These are phyloP conservation scores for Prunus mira DNA, from an alignment of 306 rosid species.

Conservation along the genomic window DNA sequence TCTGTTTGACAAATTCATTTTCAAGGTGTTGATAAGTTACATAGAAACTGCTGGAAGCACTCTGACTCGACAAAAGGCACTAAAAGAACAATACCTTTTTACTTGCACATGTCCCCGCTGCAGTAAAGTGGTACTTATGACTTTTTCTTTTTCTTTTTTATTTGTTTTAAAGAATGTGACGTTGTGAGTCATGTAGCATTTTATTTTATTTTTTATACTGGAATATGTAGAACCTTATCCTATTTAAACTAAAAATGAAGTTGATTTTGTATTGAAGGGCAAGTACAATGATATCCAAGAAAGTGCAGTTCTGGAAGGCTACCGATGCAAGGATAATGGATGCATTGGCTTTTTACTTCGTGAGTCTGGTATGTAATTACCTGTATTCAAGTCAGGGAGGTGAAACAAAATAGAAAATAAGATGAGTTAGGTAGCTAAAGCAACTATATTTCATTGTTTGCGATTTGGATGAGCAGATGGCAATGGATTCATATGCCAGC, in stretches of 20 bases:
- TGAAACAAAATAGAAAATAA: not conserved
- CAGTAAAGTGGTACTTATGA: slow-evolving; percentile 57
- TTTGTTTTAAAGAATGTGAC: not conserved
- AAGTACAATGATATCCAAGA: slow-evolving; percentile 62
- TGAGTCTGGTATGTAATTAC: slow-evolving; percentile 52
- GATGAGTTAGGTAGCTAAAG: not conserved
- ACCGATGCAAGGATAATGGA: slow-evolving; percentile 61
- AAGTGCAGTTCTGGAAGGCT: slow-evolving; percentile 86
- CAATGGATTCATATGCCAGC: slow-evolving; percentile 70
- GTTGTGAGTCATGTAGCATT: not conserved
- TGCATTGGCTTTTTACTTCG: slow-evolving; percentile 84
- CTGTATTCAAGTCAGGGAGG: not conserved
- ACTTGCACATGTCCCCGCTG: slow-evolving; percentile 76
- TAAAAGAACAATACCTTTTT: slow-evolving; percentile 78
- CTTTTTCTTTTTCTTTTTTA: slow-evolving; percentile 6
- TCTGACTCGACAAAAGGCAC: slow-evolving; percentile 73
- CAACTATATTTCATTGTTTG: not conserved
- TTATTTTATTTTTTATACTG: slow-evolving; percentile 1
- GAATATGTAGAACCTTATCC: slow-evolving; percentile 4
- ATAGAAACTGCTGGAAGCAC: slow-evolving; percentile 91
- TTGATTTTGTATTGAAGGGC: slow-evolving; percentile 56
- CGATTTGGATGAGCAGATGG: slow-evolving; percentile 45
- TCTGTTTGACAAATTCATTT: slow-evolving; percentile 21
- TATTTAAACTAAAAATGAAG: slow-evolving; percentile 27
- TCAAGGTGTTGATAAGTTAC: slow-evolving; percentile 77